Conservation (phyloP, 1,284 basidiomycete genomes). For the Amylostereum areolatum region DNA sequence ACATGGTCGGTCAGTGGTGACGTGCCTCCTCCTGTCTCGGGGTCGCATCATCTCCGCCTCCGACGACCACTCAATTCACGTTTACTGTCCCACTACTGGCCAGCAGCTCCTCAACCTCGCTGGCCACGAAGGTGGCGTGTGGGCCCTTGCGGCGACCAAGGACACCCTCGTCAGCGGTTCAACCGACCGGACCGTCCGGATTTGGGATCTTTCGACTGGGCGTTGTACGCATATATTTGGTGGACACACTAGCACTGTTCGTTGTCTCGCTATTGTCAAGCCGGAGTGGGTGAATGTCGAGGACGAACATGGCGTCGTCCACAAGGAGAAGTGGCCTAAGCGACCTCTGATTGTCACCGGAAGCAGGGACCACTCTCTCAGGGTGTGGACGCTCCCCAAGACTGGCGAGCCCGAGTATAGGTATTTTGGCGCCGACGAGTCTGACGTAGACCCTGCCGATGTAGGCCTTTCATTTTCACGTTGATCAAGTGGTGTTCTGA, state of each 20-base stretch:
- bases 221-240: constrained; percentile 86
- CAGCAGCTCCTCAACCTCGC: constrained; percentile 67
- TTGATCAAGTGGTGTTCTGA: too few species aligned
- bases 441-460: constrained; percentile 63
- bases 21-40: constrained; percentile 88
- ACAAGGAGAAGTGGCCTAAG: constrained; percentile 77
- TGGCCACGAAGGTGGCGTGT: constrained; percentile 93
- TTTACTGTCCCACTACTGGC: constrained; percentile 82
- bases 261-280: constrained; percentile 86
- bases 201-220: constrained; percentile 84
- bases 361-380: constrained; percentile 82
- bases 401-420: constrained; percentile 73
- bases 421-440: constrained; percentile 64
- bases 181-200: constrained; percentile 89
- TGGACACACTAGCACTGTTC: constrained; percentile 91
- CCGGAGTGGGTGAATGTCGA: constrained; percentile 76
- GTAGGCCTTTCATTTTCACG: constrained; percentile 32
- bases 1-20: constrained; percentile 86
- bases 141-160: constrained; percentile 83
- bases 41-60: constrained; percentile 94
- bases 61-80: constrained; percentile 89
- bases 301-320: constrained; percentile 48
- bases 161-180: constrained; percentile 90
- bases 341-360: constrained; percentile 89
- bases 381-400: constrained; percentile 86